Conservation (phyloP, 495 filamentous ascomycete species). For the Lasiosphaeriaceae sp. region DNA sequence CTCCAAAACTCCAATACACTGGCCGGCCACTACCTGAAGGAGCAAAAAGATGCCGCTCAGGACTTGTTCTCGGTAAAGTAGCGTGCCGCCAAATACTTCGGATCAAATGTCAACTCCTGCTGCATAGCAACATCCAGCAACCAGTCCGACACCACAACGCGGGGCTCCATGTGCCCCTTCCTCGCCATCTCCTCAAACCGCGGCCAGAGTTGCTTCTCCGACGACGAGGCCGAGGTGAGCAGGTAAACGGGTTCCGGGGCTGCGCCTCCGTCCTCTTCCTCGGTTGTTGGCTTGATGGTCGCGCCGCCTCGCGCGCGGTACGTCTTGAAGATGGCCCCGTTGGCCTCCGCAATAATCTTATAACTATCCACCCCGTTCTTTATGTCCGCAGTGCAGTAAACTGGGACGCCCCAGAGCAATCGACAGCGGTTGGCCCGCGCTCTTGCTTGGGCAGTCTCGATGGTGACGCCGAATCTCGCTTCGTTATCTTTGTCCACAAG, state of each 20-base stretch:
- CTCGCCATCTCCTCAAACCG: constrained; percentile 73
- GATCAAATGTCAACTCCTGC: constrained; percentile 65
- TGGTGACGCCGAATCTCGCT: constrained; percentile 60
- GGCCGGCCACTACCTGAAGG: background rate
- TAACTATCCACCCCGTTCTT: constrained; percentile 79
- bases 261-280: constrained; percentile 54
- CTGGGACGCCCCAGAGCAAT: constrained; percentile 65
- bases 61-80: constrained; percentile 5
- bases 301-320: constrained; percentile 69
- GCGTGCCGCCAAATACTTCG: constrained; percentile 52
- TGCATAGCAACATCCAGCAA: constrained; percentile 82
- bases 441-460: constrained; percentile 59
- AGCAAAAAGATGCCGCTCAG: background rate
- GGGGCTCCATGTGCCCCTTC: constrained; percentile 64
- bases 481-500: constrained; percentile 70
- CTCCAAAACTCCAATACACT: background rate
- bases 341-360: constrained; percentile 76
- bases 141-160: constrained; percentile 84
- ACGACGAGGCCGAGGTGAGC: constrained; percentile 57
- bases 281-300: constrained; percentile 51
- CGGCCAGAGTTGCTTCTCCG: constrained; percentile 73
- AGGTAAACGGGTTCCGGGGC: constrained; percentile 70
- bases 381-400: constrained; percentile 78
- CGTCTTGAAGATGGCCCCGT: constrained; percentile 77
- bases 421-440: constrained; percentile 72